A percentile compares a stretch with the other conserved stretches of the same genome.
These are phyloP conservation scores for Mycena filopes DNA, from an alignment of 768 basidiomycete species.

Conservation along the genomic window DNA sequence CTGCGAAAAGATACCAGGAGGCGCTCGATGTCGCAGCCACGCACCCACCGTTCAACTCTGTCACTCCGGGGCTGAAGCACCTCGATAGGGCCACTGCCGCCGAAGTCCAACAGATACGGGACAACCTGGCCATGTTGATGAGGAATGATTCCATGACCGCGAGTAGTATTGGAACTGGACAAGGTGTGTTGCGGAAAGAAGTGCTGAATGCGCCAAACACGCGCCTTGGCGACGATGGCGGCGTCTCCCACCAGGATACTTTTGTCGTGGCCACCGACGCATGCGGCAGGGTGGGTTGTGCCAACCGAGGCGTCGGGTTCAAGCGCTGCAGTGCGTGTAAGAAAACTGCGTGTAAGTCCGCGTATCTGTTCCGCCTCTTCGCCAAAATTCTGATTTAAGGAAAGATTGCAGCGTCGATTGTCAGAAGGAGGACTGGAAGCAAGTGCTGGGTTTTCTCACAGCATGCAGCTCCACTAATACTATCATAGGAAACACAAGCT, in stretches of 20 bases:
- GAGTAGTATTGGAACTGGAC: conserved; percentile 13
- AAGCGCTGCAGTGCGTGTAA: conserved; percentile 41
- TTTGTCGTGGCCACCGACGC: conserved; percentile 43
- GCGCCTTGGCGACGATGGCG: conserved; percentile 36
- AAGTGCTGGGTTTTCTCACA: conserved; percentile 34
- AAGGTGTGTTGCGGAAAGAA: conserved; percentile 35
- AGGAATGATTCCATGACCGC: conserved; percentile 38
- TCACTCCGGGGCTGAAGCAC: conserved; percentile 30
- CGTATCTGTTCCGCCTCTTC: background rate
- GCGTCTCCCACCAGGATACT: conserved; percentile 25
- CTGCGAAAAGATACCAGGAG: conserved; percentile 46
- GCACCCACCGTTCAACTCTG: conserved; percentile 33
- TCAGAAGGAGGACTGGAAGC: conserved; percentile 43
- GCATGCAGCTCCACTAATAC: background rate
- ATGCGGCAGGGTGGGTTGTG: conserved; percentile 38
- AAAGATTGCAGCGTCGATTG: conserved; percentile 41
- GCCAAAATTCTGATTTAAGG: background rate
- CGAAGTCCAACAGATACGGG: conserved; percentile 36
- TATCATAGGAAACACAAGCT: conserved; percentile 23
- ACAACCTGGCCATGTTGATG: conserved; percentile 40
- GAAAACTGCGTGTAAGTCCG: conserved; percentile 40
- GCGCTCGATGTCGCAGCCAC: conserved; percentile 43
- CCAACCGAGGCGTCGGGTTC: conserved; percentile 40
- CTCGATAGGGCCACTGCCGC: conserved; percentile 37
- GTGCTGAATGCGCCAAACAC: conserved; percentile 34